A percentile compares a stretch with the other conserved stretches of the same genome.
phyloP scores from a whole-genome alignment of 208 protist genomes.

The Strigomonas oncopelti region DNA sequence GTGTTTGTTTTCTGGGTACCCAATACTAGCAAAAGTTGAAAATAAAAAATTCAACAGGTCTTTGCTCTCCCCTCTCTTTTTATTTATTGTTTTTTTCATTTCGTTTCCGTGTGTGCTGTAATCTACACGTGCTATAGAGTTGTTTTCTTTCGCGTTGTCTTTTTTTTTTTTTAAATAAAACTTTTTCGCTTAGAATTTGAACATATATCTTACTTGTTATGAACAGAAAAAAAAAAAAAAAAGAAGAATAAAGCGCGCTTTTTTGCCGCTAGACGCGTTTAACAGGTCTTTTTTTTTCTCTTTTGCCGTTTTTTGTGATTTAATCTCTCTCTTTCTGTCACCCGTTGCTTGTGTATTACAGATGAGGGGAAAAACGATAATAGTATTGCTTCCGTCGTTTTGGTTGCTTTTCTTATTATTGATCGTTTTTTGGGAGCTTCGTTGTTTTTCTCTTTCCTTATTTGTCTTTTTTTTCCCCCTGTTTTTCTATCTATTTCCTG shows the following conservation, averaged over 20 bases:
- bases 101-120: neutral
- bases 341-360: neutral
- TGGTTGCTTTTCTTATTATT: too few relatives aligned
- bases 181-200: too few relatives aligned
- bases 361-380: too few relatives aligned
- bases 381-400: too few relatives aligned
- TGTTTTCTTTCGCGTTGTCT: neutral
- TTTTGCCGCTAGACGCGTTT: neutral
- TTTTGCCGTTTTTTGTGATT: neutral
- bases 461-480: neutral
- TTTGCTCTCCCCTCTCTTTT: too few relatives aligned
- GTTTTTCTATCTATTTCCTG: too few relatives aligned
- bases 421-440: too few relatives aligned
- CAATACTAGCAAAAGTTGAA: too few relatives aligned
- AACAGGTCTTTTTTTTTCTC: constrained; percentile 20
- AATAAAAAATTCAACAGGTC: constrained; percentile 3
- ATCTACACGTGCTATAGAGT: neutral
- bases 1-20: too few relatives aligned
- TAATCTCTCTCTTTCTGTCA: constrained; percentile 1
- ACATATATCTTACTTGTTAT: too few relatives aligned
- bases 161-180: neutral
- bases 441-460: too few relatives aligned
- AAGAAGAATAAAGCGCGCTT: neutral
- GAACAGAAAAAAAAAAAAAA: constrained; percentile 3
- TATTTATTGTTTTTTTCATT: constrained; percentile 6